Conservation (phyloP, 2,329 filamentous ascomycete species). For the Intubia oerlemansii region DNA sequence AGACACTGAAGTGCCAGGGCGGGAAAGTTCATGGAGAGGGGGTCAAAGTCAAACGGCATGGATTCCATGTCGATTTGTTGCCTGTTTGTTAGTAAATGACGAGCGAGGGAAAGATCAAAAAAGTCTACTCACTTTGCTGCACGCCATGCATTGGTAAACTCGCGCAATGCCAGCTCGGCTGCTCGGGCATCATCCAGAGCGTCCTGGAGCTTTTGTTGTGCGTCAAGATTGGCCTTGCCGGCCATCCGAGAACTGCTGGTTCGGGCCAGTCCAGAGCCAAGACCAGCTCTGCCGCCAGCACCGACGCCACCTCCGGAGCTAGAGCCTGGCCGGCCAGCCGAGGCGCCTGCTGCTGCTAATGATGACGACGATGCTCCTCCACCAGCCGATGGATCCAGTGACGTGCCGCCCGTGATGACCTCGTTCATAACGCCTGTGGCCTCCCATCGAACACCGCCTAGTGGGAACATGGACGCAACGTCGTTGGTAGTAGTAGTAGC, state of each 20-base stretch:
- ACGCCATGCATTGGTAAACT: slow-evolving; percentile 60
- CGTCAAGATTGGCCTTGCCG: too few relatives aligned
- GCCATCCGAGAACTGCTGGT: too few relatives aligned
- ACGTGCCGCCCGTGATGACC: too few relatives aligned
- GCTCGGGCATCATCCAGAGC: slow-evolving; percentile 63
- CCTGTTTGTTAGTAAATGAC: slow-evolving; percentile 1
- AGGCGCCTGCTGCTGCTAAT: neutral
- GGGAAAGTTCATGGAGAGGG: slow-evolving; percentile 68
- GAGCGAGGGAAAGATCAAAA: neutral
- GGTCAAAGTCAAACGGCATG: slow-evolving; percentile 58
- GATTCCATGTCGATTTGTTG: slow-evolving; percentile 29
- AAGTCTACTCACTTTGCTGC: slow-evolving; percentile 67
- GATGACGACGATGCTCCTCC: too few relatives aligned
- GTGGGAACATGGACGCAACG: too few relatives aligned
- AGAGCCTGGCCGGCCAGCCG: slow-evolving; percentile 32
- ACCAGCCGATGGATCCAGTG: too few relatives aligned
- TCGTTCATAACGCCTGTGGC: too few relatives aligned
- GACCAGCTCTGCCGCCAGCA: too few relatives aligned
- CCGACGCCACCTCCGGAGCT: slow-evolving; percentile 43
- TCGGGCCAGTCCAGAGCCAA: too few relatives aligned
- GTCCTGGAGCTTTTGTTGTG: slow-evolving; percentile 41
- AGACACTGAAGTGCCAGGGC: slow-evolving; percentile 67
- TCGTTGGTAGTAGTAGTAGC: slow-evolving; percentile 10
- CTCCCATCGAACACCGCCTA: too few relatives aligned
- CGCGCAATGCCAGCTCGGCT: slow-evolving; percentile 64